Evolutionary conservation across 2,329 filamentous ascomycete genomes (phyloP).

Genomic region (Colletotrichum sp.): DNA sequence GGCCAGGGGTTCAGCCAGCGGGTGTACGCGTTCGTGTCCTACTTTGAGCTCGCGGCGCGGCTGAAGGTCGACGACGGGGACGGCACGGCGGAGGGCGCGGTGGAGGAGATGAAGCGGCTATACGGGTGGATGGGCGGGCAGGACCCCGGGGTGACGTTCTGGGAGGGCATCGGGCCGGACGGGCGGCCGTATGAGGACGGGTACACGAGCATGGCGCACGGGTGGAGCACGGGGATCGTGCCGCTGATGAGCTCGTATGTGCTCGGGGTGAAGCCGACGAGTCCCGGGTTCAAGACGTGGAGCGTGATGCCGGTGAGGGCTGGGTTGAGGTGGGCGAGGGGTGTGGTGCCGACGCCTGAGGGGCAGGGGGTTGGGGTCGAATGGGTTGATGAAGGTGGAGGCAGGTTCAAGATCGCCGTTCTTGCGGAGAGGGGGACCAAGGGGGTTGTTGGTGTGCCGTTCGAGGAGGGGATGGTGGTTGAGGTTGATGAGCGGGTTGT

Average conservation of each 20-base stretch:
- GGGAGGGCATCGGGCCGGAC: conserved; percentile 53
- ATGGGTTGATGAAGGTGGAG: conserved; percentile 34
- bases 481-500: conserved; percentile 24
- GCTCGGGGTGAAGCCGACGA: conserved; percentile 49
- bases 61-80: conserved; percentile 35
- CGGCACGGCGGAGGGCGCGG: conserved; percentile 35
- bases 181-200: conserved; percentile 49
- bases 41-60: conserved; percentile 57
- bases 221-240: conserved; percentile 56
- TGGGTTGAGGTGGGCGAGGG: conserved; percentile 47
- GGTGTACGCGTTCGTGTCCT: conserved; percentile 58
- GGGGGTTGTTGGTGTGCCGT: conserved; percentile 31
- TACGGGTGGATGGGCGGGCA: conserved; percentile 55
- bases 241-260: conserved; percentile 51
- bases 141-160: conserved; percentile 53
- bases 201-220: conserved; percentile 56
- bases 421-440: conserved; percentile 32
- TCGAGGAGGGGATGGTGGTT: conserved; percentile 13
- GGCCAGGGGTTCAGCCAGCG: conserved; percentile 42
- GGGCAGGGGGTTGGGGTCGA: conserved; percentile 39
- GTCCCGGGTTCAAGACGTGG: conserved; percentile 49
- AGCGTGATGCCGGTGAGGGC: conserved; percentile 40
- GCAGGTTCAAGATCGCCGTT: conserved; percentile 32
- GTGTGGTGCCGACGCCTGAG: conserved; percentile 45
- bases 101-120: conserved; percentile 50